phyloP scores from a whole-genome alignment of 1,284 basidiomycete species.

The Puccinia coronata region DNA sequence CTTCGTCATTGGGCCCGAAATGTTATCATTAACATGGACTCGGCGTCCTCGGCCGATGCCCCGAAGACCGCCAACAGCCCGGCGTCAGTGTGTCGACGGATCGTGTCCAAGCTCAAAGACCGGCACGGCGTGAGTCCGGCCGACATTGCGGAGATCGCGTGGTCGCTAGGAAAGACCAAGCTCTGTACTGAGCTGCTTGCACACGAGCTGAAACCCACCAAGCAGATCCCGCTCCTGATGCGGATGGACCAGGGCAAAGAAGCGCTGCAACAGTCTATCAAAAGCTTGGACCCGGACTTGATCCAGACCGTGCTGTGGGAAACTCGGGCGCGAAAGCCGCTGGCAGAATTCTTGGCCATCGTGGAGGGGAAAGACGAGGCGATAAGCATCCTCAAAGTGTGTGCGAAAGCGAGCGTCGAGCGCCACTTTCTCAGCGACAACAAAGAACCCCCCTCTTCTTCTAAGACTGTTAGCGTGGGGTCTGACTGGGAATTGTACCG shows the following conservation, averaged over 20 bases:
- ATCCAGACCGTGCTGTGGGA: constrained; percentile 88
- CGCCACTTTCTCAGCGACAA: constrained; percentile 4
- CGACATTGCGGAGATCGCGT: constrained; percentile 89
- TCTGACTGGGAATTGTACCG: constrained; percentile 80
- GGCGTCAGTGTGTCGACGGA: constrained; percentile 74
- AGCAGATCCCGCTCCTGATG: constrained; percentile 88
- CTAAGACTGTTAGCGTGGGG: constrained; percentile 37
- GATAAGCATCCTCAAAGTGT: constrained; percentile 76
- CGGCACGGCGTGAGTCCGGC: constrained; percentile 73
- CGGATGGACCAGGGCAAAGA: constrained; percentile 91
- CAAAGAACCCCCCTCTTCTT: background rate
- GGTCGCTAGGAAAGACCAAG: constrained; percentile 80
- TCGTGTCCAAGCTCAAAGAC: constrained; percentile 76
- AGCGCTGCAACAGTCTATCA: constrained; percentile 84
- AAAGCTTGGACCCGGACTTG: constrained; percentile 92
- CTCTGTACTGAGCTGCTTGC: constrained; percentile 89
- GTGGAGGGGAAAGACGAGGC: constrained; percentile 82
- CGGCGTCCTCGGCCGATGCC: background rate
- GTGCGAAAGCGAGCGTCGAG: constrained; percentile 68
- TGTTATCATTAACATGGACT: constrained; percentile 66
- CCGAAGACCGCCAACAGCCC: constrained; percentile 60
- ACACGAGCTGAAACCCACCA: constrained; percentile 81
- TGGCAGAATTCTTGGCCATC: constrained; percentile 91
- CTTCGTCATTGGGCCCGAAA: constrained; percentile 94
- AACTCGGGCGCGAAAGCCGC: constrained; percentile 74